These are phyloP conservation scores for Suillus fuscotomentosus DNA, from an alignment of 768 basidiomycete species.

Conservation along the genomic window DNA sequence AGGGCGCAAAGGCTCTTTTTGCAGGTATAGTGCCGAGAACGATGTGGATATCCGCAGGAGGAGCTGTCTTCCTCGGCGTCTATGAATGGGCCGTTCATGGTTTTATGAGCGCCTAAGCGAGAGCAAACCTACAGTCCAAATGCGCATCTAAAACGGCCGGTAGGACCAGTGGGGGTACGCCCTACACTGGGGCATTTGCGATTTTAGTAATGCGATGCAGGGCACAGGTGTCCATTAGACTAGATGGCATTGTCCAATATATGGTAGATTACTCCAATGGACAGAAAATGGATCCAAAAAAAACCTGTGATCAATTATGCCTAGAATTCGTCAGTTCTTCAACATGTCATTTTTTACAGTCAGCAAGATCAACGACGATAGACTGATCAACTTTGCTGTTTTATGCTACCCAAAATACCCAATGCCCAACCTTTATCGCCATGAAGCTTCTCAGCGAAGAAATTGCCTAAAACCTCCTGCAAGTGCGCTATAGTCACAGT, in stretches of 20 bases:
- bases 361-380: background rate
- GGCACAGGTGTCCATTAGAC: too few relatives aligned
- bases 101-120: constrained; percentile 30
- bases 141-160: too few relatives aligned
- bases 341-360: background rate
- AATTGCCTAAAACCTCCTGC: constrained; percentile 55
- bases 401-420: constrained; percentile 44
- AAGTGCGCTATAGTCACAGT: constrained; percentile 44
- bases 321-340: constrained; percentile 13
- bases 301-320: background rate
- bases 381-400: constrained; percentile 11
- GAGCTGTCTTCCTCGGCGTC: constrained; percentile 95
- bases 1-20: constrained; percentile 79
- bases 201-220: too few relatives aligned
- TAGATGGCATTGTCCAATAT: too few relatives aligned
- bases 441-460: constrained; percentile 55
- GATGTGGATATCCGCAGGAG: constrained; percentile 94
- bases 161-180: too few relatives aligned
- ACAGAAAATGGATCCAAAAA: too few relatives aligned
- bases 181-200: too few relatives aligned
- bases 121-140: too few relatives aligned
- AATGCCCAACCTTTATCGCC: constrained; percentile 66
- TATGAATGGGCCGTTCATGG: constrained; percentile 79
- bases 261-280: too few relatives aligned
- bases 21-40: constrained; percentile 88